phyloP scores from a whole-genome alignment of 768 basidiomycete genomes.

The Tylopilus vinaceipallidus region DNA sequence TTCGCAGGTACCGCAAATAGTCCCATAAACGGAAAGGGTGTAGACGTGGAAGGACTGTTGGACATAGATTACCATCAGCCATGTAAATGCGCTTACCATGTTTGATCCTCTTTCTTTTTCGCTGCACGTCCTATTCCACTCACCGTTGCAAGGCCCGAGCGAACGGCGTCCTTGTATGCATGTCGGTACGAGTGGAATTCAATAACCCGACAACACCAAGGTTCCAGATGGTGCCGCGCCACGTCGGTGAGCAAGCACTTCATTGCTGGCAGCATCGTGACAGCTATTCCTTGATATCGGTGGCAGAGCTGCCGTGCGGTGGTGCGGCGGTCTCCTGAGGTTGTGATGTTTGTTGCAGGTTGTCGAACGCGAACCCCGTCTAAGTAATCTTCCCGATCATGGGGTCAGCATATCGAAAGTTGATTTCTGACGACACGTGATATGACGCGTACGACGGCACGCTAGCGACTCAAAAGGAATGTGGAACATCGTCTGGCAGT shows the following conservation, averaged over 20 bases:
- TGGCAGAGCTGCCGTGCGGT: no score
- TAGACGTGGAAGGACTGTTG: conserved; percentile 8
- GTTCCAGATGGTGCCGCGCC: not conserved
- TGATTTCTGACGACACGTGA: conserved; percentile 27
- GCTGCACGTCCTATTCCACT: conserved; percentile 2
- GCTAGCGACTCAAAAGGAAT: not conserved
- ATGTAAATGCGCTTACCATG: conserved; percentile 18
- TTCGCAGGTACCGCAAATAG: conserved; percentile 29
- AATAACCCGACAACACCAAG: not conserved
- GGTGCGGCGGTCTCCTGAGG: no score
- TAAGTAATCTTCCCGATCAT: no score
- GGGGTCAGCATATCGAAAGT: not conserved
- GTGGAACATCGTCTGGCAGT: not conserved
- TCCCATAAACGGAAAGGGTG: not conserved
- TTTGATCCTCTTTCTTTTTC: conserved; percentile 4
- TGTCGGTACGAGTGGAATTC: not conserved
- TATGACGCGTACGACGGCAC: conserved; percentile 6
- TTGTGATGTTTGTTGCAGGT: no score
- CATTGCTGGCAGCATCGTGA: no score
- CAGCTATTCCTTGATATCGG: no score
- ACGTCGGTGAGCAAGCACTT: no score
- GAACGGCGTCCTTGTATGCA: not conserved
- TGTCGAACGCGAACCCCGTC: no score
- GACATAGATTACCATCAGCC: conserved; percentile 24
- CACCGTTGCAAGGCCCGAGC: not conserved